Percentiles rank a stretch among this genome's conserved stretches.
Conservation (phyloP, 2,329 filamentous ascomycete species). For the Epichloe aotearoae region DNA sequence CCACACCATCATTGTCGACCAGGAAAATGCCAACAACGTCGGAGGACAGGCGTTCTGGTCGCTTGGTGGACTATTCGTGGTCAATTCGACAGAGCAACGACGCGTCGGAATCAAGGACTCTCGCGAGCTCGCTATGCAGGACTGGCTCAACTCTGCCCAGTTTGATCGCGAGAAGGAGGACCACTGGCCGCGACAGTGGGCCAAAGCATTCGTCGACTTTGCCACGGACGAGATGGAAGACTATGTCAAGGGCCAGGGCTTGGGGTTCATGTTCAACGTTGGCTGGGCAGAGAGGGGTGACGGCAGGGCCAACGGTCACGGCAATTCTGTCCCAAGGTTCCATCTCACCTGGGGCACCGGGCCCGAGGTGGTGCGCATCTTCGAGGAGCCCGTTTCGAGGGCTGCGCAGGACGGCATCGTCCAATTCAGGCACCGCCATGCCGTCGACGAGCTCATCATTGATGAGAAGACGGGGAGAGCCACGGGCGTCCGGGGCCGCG, state of each 20-base stretch:
- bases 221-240: constrained; percentile 43
- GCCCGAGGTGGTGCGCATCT: constrained; percentile 44
- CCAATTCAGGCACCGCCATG: constrained; percentile 41
- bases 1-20: constrained; percentile 40
- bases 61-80: constrained; percentile 46
- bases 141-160: constrained; percentile 43
- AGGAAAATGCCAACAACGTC: constrained; percentile 42
- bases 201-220: constrained; percentile 51
- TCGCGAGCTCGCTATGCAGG: constrained; percentile 41
- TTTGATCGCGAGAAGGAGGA: constrained; percentile 46
- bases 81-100: constrained; percentile 43
- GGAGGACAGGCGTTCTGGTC: constrained; percentile 54
- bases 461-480: constrained; percentile 39
- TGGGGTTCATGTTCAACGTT: constrained; percentile 40
- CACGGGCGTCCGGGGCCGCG: constrained; percentile 37
- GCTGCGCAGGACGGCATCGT: constrained; percentile 40
- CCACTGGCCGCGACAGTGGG: constrained; percentile 46
- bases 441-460: constrained; percentile 41
- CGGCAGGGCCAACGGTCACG: constrained; percentile 42
- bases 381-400: constrained; percentile 39
- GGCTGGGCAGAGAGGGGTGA: constrained; percentile 50
- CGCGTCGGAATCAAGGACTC: constrained; percentile 45
- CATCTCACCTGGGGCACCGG: constrained; percentile 50
- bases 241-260: constrained; percentile 40
- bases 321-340: constrained; percentile 50